A percentile compares a stretch with the other conserved stretches of the same genome.
phyloP scores from a whole-genome alignment of 2,329 filamentous ascomycete genomes.

The Epicoccum sorghinum region DNA sequence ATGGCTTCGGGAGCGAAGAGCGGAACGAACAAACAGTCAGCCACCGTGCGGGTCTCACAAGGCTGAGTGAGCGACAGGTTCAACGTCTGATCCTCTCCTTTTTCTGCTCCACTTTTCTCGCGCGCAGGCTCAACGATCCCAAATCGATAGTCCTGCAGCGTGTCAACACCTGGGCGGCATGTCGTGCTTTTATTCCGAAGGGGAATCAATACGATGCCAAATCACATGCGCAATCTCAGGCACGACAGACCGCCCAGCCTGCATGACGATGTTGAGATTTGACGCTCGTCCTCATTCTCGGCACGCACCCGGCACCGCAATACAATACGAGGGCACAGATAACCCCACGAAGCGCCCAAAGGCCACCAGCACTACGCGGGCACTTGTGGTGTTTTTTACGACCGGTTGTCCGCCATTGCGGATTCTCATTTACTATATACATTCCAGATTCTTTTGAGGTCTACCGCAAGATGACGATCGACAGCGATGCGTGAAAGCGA shows the following conservation, averaged over 20 bases:
- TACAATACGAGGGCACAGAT: constrained; percentile 9
- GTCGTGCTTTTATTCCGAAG: constrained; percentile 4
- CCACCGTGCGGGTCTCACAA: constrained; percentile 4
- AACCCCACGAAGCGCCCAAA: constrained; percentile 14
- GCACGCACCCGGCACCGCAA: constrained; percentile 17
- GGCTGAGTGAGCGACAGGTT: constrained; percentile 8
- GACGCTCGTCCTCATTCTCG: constrained; percentile 10
- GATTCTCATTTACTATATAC: constrained; percentile 1
- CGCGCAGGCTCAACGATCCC: constrained; percentile 1
- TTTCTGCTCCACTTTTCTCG: constrained; percentile 10
- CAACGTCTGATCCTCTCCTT: constrained; percentile 12
- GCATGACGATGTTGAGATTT: constrained; percentile 16
- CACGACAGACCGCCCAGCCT: constrained; percentile 15
- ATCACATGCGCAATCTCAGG: constrained; percentile 19
- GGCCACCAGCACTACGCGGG: constrained; percentile 3
- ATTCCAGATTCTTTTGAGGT: constrained; percentile 15
- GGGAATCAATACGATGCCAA: constrained; percentile 6
- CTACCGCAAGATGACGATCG: constrained; percentile 13
- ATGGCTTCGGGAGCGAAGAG: constrained; percentile 2
- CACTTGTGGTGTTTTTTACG: constrained; percentile 1
- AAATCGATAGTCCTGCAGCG: constrained; percentile 21
- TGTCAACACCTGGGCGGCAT: constrained; percentile 10
- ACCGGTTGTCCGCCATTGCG: constrained; percentile 5
- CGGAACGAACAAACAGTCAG: constrained; percentile 5
- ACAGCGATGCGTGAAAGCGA: constrained; percentile 8